phyloP scores from a whole-genome alignment of 192 early-diverging fungal species.

The Coemansia sp. region DNA sequence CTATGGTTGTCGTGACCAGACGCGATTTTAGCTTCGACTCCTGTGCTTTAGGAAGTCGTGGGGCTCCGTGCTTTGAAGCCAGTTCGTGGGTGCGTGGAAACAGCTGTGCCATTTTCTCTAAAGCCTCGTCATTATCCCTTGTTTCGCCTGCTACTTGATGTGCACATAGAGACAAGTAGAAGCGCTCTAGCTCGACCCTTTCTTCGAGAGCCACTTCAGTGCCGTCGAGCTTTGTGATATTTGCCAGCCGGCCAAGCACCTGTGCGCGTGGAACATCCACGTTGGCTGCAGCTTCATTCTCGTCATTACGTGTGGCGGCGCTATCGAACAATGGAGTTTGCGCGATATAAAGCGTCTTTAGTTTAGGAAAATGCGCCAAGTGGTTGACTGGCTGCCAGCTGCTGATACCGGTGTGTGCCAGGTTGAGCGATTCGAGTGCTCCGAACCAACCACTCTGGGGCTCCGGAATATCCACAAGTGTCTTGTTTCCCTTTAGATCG shows the following conservation, averaged over 20 bases:
- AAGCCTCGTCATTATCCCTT: background rate
- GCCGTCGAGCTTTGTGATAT: conserved; percentile 30
- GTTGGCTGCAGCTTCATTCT: too few species aligned
- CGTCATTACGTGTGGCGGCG: background rate
- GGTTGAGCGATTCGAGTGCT: conserved; percentile 15
- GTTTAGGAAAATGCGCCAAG: background rate
- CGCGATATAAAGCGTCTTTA: conserved; percentile 6
- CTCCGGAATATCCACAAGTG: background rate
- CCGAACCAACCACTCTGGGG: background rate
- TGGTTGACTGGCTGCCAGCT: conserved; percentile 8
- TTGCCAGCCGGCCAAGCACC: conserved; percentile 15
- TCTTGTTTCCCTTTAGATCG: conserved; percentile 30
- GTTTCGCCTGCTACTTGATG: background rate
- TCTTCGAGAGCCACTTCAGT: conserved; percentile 19
- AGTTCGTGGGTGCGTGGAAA: conserved; percentile 24
- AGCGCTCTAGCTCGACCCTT: conserved; percentile 51
- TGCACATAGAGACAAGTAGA: conserved; percentile 29
- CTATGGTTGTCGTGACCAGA: conserved; percentile 2
- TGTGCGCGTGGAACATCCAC: conserved; percentile 4
- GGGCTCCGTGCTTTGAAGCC: conserved; percentile 22
- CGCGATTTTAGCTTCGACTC: conserved; percentile 12
- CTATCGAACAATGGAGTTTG: conserved; percentile 13
- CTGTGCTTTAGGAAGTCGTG: background rate
- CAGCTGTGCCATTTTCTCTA: conserved; percentile 1
- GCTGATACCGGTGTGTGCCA: conserved; percentile 20